These are phyloP conservation scores for Hypoxylon rickii DNA, from an alignment of 495 filamentous ascomycete genomes.

Conservation along the genomic window DNA sequence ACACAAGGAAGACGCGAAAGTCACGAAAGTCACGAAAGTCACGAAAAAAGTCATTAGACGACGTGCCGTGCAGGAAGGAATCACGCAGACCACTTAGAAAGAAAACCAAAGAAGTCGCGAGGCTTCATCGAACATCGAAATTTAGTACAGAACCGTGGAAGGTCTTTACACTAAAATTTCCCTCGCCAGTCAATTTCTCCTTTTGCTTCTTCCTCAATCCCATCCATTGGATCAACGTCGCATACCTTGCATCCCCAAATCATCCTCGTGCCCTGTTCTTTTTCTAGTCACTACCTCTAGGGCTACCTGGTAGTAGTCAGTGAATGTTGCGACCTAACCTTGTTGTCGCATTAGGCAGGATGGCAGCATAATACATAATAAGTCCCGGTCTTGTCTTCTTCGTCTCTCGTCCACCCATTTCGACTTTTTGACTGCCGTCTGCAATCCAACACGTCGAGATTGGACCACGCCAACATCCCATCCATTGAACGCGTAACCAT, in stretches of 20 bases:
- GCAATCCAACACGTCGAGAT: slow-evolving; percentile 32
- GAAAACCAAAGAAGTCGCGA: too few species aligned
- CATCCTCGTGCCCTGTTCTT: slow-evolving; percentile 7
- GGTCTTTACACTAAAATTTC: background rate
- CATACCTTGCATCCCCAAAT: slow-evolving; percentile 18
- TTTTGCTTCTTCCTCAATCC: background rate
- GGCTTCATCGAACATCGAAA: too few species aligned
- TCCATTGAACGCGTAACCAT: slow-evolving; percentile 30
- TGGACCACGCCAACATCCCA: slow-evolving; percentile 26
- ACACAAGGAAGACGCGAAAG: slow-evolving; percentile 12
- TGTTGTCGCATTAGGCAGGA: slow-evolving; percentile 37
- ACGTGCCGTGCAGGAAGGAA: slow-evolving; percentile 21
- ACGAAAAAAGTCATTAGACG: slow-evolving; percentile 22
- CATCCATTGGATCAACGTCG: slow-evolving; percentile 26
- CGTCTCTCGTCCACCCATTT: slow-evolving; percentile 31
- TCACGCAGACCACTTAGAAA: background rate
- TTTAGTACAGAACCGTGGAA: too few species aligned
- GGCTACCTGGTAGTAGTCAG: too few species aligned
- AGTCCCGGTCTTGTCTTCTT: slow-evolving; percentile 19
- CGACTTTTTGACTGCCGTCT: slow-evolving; percentile 18
- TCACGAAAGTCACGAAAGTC: slow-evolving; percentile 6
- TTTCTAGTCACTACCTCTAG: too few species aligned
- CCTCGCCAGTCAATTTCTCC: slow-evolving; percentile 23
- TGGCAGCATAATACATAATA: slow-evolving; percentile 38
- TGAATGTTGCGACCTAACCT: slow-evolving; percentile 38